Evolutionary conservation across 495 filamentous ascomycete genomes (phyloP), one percentile per base, ranked within the genome.

Genomic region (Durotheca rogersii): DNA sequence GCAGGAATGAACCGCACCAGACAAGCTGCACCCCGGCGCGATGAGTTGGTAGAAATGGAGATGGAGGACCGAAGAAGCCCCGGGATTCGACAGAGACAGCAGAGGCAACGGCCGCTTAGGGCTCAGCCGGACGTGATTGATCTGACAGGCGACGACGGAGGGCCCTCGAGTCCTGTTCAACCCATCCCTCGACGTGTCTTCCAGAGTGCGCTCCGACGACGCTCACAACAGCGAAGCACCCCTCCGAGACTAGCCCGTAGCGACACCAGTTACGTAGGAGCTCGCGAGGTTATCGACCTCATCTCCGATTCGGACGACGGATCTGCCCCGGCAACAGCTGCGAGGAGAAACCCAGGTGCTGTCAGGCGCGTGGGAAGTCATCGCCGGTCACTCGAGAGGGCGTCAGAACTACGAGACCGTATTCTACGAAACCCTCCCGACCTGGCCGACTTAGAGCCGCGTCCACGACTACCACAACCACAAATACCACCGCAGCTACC

Each of bases 71-170:
- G n/a, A 19, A 36, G 34, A 17, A 48, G 11, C 21, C 36, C 29
- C 23, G 15, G 18, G 19, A 34, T 16, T 11, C 45, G 15, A 25
- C 51, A 23, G 34, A 33, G 42, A n/a, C 53, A 36, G 41, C 15
- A 18, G 38, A 33, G 44, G n/a, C n/a, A 44, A 6, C 42, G 17
- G 7, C 48, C 47, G 7, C 38, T 39, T 33, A 51, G 27, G 34
- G 47, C 30, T n/a, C 40, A 55, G 11, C 61, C 58, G 0, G 57
- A 65, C 12, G 49, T 67, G 0, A 69, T 77, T 18, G 74, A 77
- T 39, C 48, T 77, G 14, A 77, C 74, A 1, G 64, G 53, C 14
- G 72, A 74, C 31, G 60, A 65, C 6, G 67, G 69, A 48, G 55
- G 23, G 9, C 9, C 25, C 11, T 55, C 36, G 7, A 31, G 33